Evolutionary conservation across 768 basidiomycete species (phyloP).

Genomic region (Boletus tylopilopsis): DNA sequence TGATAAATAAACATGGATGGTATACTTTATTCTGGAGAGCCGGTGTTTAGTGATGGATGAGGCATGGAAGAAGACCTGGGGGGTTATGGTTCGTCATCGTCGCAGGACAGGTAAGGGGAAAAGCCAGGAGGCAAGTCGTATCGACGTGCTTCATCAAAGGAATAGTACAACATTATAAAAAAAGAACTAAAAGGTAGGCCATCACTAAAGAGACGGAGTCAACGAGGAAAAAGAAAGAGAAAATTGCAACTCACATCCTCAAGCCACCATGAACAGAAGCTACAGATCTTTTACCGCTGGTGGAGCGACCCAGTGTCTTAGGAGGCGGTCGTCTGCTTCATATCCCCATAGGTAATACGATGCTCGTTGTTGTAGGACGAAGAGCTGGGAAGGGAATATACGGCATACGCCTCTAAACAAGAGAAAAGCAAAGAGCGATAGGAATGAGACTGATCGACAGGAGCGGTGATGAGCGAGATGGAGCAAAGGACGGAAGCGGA

Average conservation of each 20-base stretch:
- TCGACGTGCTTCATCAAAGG: background rate
- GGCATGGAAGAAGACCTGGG: background rate
- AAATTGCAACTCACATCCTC: conserved; percentile 10
- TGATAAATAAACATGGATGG: background rate
- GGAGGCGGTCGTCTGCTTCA: conserved; percentile 31
- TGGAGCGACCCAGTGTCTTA: conserved; percentile 22
- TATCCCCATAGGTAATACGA: conserved; percentile 64
- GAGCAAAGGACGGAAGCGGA: background rate
- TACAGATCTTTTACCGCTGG: conserved; percentile 27
- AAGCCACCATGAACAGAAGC: background rate
- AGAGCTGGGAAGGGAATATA: conserved; percentile 58
- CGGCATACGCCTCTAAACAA: conserved; percentile 48
- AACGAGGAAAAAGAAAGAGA: background rate
- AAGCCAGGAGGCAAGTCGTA: background rate
- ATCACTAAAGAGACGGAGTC: conserved; percentile 2
- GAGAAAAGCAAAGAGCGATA: conserved; percentile 39
- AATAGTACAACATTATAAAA: conserved; percentile 12
- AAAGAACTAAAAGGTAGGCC: background rate
- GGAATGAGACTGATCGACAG: conserved; percentile 35
- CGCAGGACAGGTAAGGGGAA: background rate
- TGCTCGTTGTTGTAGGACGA: conserved; percentile 48
- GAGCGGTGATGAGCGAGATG: background rate
- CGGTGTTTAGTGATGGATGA: conserved; percentile 1
- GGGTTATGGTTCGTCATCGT: background rate
- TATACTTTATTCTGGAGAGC: background rate